phyloP scores from a whole-genome alignment of 1,284 basidiomycete genomes.

The Austroboletus sp. region DNA sequence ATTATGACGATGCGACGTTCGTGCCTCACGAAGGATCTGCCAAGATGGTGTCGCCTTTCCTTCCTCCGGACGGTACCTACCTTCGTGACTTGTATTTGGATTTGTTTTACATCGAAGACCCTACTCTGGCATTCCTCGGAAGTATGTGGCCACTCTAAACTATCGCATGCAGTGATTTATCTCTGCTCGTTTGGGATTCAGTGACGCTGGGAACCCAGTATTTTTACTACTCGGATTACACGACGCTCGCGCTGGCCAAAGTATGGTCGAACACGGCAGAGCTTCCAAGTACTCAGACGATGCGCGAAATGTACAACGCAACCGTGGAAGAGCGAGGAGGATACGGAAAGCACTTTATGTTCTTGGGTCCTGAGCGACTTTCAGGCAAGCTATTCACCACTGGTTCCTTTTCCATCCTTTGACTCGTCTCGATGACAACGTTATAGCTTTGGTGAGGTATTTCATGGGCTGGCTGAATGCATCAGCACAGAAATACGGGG shows the following conservation, averaged over 20 bases:
- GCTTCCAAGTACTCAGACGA: conserved; percentile 5
- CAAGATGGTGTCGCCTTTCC: conserved; percentile 5
- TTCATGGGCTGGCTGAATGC: conserved; percentile 12
- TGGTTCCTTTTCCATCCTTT: too few relatives aligned
- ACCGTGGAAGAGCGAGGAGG: conserved; percentile 12
- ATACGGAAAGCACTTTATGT: conserved; percentile 10
- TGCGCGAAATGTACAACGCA: conserved; percentile 2
- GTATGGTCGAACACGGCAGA: conserved; percentile 16
- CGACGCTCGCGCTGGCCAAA: conserved; percentile 15
- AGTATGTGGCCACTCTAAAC: conserved; percentile 1
- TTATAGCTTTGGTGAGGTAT: background rate
- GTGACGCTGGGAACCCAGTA: background rate
- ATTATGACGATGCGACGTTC: conserved; percentile 8
- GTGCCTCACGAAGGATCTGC: conserved; percentile 4
- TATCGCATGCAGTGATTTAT: background rate
- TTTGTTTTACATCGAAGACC: conserved; percentile 14
- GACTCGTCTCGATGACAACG: background rate
- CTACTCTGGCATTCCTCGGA: conserved; percentile 15
- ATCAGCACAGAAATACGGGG: conserved; percentile 12
- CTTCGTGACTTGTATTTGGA: conserved; percentile 18
- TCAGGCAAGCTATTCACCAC: conserved; percentile 1
- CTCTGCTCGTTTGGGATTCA: background rate
- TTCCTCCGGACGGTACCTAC: conserved; percentile 8
- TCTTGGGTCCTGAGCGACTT: background rate
- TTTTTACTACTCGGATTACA: conserved; percentile 1